Base-by-base conservation (phyloP, 1,139 yeast species). In the Geotrichum macrosporum region DNA sequence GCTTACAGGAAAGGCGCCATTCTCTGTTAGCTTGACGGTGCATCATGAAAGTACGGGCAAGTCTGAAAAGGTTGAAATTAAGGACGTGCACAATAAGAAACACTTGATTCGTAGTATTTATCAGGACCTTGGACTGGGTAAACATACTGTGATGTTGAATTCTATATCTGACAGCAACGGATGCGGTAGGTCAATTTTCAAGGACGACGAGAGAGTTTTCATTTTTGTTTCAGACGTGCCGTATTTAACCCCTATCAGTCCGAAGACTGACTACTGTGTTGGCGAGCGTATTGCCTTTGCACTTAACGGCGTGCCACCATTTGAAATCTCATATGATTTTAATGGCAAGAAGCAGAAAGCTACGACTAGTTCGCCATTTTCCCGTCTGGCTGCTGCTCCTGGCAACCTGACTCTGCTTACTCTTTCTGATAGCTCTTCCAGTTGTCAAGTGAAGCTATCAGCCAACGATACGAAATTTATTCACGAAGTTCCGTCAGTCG, bases 401-500 rank as follows among this genome's bases (percentile, higher is more conserved):
- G 99, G 99, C 6, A 69, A 67, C 2, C 69, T 92, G 36, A 69
- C 79, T 0, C 77, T 94, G n/a, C 64, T 74, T 19, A 80, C 89
- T 0, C 64, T 92, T 4, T 76, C 78, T 43, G 98, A 92, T 61
- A 79, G 89, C 0, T 80, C 88, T 0, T 78, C 86, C 20, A 77
- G 77, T 50, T 92, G 98, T 66, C 61, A 74, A 37, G 88, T 83
- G 3, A 73, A 77, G 51, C 78, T 81, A 57, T 73, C 67, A 51
- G 58, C 55, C 20, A 65, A 62, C 20, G 44, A 48, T 26, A 43
- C 46, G 30, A 50, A 44, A 29, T 69, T 72, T 4, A 76, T 92
- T 13, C 89, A 86, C 58, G 87, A 84, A 27, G 74, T 89, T 33
- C 99, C 99, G 9, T 81, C 95, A 0, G 96, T 89, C n/a, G 88